Percentiles rank a stretch among this genome's conserved stretches.
These are phyloP conservation scores for Viola pubescens DNA, from an alignment of 441 rosid species.

Conservation along the genomic window DNA sequence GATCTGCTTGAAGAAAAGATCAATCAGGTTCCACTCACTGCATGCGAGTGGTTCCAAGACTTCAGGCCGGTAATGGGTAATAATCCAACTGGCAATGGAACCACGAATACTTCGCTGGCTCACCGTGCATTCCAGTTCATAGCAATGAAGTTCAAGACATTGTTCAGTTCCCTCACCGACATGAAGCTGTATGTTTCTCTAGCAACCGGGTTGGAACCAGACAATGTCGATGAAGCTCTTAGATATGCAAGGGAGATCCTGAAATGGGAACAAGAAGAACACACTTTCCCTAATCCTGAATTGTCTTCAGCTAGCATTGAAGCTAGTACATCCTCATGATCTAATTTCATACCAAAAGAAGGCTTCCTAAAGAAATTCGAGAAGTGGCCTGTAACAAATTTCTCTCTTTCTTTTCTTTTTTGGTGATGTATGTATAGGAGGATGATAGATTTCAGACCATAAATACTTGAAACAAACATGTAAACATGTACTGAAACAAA, in stretches of 20 bases:
- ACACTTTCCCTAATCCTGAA: slow-evolving; percentile 28
- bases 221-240: slow-evolving; percentile 52
- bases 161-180: slow-evolving; percentile 59
- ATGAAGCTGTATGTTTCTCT: slow-evolving; percentile 55
- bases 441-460: neutral
- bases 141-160: slow-evolving; percentile 77
- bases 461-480: slow-evolving; percentile 1
- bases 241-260: slow-evolving; percentile 82
- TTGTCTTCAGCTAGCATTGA: slow-evolving; percentile 46
- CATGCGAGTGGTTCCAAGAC: slow-evolving; percentile 84
- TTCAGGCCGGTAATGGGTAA: slow-evolving; percentile 69
- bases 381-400: neutral
- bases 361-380: no score
- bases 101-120: slow-evolving; percentile 54
- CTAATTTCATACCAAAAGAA: neutral
- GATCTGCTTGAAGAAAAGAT: slow-evolving; percentile 81
- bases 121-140: slow-evolving; percentile 74
- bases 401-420: neutral
- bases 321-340: slow-evolving; percentile 44
- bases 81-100: slow-evolving; percentile 39
- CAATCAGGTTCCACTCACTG: slow-evolving; percentile 44
- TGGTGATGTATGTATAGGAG: neutral
- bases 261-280: slow-evolving; percentile 71
- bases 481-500: neutral
- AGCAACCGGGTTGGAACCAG: slow-evolving; percentile 67